Evolutionary conservation across 2,329 filamentous ascomycete species (phyloP).

Genomic region (Penicillium sclerotiorum): DNA sequence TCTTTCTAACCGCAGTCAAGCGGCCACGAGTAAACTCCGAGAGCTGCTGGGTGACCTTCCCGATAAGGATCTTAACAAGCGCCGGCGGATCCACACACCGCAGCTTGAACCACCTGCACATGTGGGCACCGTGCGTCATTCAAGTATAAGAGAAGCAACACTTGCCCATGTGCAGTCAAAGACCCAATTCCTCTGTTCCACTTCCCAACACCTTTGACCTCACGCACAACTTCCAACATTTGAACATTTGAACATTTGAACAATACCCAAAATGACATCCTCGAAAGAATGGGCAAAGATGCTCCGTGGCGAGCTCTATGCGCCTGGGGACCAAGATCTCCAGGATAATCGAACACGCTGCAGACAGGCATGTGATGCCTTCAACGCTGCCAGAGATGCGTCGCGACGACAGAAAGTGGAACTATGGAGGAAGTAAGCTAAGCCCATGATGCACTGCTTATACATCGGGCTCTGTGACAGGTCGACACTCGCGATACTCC

Average conservation of each 20-base stretch:
- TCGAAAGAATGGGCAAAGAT: slow-evolving; percentile 35
- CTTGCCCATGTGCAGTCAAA: too few species aligned
- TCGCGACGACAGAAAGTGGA: slow-evolving; percentile 28
- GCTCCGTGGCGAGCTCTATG: slow-evolving; percentile 32
- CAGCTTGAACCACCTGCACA: too few species aligned
- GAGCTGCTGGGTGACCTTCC: neutral
- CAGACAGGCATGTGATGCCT: slow-evolving; percentile 29
- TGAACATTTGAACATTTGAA: too few species aligned
- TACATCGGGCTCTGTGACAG: too few species aligned
- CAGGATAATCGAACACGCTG: slow-evolving; percentile 31
- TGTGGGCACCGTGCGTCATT: too few species aligned
- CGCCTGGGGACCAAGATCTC: slow-evolving; percentile 30
- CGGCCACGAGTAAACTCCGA: neutral
- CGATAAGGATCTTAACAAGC: neutral
- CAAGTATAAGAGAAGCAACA: neutral
- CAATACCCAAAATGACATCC: slow-evolving; percentile 3
- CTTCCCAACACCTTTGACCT: neutral
- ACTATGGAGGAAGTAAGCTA: slow-evolving; percentile 29
- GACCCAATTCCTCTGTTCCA: neutral
- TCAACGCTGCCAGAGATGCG: slow-evolving; percentile 26
- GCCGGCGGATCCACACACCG: neutral
- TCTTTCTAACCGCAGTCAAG: too few species aligned
- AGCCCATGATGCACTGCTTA: too few species aligned
- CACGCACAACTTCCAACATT: too few species aligned
- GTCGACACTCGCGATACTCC: too few species aligned